Evolutionary conservation across 176 grass and related monocot species (phyloP), one percentile per base, ranked within the genome.

Genomic region (Rhynchospora tenuis): DNA sequence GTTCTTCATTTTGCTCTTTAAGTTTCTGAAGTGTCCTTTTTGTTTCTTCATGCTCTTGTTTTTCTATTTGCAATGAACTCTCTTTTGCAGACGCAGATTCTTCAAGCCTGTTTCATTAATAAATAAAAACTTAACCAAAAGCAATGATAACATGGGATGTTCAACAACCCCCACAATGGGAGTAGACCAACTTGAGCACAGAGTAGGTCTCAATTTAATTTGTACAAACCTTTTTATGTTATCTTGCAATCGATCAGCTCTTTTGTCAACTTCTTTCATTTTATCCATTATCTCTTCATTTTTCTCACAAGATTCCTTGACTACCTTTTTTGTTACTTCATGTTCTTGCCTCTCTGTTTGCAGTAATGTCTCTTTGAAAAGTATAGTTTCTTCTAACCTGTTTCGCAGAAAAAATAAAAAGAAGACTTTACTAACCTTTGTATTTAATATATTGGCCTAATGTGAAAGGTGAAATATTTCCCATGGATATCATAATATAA

Each of bases 171-270:
- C n/a, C n/a, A n/a, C n/a, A n/a, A n/a, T n/a, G n/a, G n/a, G n/a
- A n/a, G n/a, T n/a, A n/a, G n/a, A n/a, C n/a, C n/a, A n/a, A n/a
- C n/a, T n/a, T n/a, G n/a, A n/a, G n/a, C n/a, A n/a, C n/a, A n/a
- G n/a, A n/a, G n/a, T n/a, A n/a, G n/a, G n/a, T n/a, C 44, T 63
- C 4, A 23, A 42, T 42, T 9, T 31, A 64, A 61, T 44, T 45
- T 81, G 27, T 56, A 75, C n/a, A 26, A 81, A 93, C 91, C 91
- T 93, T 85, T 84, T 70, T 82, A 93, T 51, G 83, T 84, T 88
- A 86, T 90, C 91, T 84, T 90, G 88, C 85, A 93, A 84, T 73
- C 87, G 81, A 48, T 54, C 50, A 70, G 80, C 88, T 84, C 85
- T 90, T 60, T 58, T 62, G 79, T 88, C 81, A 86, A 83, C 81